A percentile compares a stretch with the other conserved stretches of the same genome.
Conservation (phyloP, 202 grass and related monocot species). For the Zoysia matrella region DNA sequence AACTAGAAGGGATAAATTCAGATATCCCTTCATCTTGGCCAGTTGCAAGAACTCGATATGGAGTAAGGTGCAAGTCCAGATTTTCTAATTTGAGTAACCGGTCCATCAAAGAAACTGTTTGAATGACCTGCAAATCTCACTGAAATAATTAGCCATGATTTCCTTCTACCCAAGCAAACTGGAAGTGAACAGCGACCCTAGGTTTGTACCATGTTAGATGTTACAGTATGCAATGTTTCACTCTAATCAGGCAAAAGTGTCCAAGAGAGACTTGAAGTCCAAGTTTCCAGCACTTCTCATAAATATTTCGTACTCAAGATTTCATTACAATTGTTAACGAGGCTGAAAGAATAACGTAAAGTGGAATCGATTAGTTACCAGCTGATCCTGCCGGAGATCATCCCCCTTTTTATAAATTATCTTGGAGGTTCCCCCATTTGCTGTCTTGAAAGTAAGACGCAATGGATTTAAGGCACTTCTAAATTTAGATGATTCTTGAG, state of each 20-base stretch:
- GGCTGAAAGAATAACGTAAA: conserved; percentile 17
- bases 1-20: conserved; percentile 94
- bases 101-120: conserved; percentile 98
- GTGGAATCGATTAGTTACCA: conserved; percentile 54
- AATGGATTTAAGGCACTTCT: conserved; percentile 90
- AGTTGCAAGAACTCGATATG: conserved; percentile 97
- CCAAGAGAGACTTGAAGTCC: not conserved
- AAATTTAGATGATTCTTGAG: conserved; percentile 92
- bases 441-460: conserved; percentile 89
- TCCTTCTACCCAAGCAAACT: conserved; percentile 10
- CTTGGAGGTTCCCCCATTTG: conserved; percentile 77
- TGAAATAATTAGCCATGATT: conserved; percentile 37
- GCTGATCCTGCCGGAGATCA: conserved; percentile 97
- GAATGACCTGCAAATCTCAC: conserved; percentile 69
- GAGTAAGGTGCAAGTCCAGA: conserved; percentile 95
- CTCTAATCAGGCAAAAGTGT: no score
- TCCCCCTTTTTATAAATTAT: conserved; percentile 98
- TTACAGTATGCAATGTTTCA: conserved; percentile 9
- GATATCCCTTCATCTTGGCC: conserved; percentile 97
- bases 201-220: not conserved
- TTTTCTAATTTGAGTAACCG: conserved; percentile 99
- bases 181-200: not conserved
- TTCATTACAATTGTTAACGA: not conserved
- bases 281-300: not conserved
- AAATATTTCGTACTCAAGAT: conserved; percentile 14